Evolutionary conservation across 305 asterid species (phyloP).

Genomic region (Withania somnifera): DNA sequence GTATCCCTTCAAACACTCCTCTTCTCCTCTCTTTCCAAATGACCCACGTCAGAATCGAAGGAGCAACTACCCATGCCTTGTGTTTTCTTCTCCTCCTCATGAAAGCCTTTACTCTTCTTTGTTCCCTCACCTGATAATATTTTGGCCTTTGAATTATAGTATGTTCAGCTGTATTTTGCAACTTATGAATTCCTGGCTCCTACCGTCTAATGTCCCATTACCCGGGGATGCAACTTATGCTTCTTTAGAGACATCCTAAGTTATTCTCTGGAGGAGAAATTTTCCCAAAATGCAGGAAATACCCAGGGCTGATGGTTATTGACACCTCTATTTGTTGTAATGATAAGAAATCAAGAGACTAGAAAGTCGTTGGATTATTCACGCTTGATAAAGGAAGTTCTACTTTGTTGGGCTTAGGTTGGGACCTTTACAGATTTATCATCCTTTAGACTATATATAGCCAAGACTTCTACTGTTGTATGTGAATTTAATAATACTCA

Average conservation of each 20-base stretch:
- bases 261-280: background rate
- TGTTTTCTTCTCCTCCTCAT: background rate
- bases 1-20: background rate
- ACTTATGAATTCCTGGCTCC: background rate
- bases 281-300: background rate
- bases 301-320: background rate
- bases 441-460: background rate
- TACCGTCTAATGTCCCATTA: background rate
- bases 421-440: background rate
- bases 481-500: background rate
- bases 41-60: background rate
- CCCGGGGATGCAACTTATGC: background rate
- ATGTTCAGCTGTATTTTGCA: background rate
- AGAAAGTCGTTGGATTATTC: background rate
- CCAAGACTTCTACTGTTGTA: background rate
- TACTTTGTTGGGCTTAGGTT: background rate
- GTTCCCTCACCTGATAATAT: background rate
- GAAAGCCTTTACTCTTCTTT: background rate
- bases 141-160: background rate
- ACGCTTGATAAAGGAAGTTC: background rate
- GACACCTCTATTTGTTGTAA: background rate
- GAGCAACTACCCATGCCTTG: background rate
- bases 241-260: background rate
- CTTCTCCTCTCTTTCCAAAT: background rate
- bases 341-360: background rate